These are phyloP conservation scores for Cyberlindnera mycetangii DNA, from an alignment of 805 yeast genomes.

Conservation along the genomic window DNA sequence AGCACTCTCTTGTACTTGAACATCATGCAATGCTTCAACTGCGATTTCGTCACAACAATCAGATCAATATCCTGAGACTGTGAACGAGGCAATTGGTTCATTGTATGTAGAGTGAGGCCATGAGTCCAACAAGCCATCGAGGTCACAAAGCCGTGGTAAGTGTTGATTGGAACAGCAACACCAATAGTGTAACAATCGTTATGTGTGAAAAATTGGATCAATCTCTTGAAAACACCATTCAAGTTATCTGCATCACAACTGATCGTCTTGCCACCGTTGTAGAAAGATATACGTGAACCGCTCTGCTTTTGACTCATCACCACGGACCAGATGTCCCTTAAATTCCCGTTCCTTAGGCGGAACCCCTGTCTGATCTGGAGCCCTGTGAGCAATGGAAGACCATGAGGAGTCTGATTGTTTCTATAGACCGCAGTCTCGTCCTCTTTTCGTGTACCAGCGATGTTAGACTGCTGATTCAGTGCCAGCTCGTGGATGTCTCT, in stretches of 20 bases:
- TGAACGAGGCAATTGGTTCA: conserved; percentile 33
- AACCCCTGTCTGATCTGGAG: conserved; percentile 62
- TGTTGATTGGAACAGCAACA: conserved; percentile 28
- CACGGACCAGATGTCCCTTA: conserved; percentile 71
- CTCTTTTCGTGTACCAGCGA: conserved; percentile 59
- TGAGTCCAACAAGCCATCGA: conserved; percentile 43
- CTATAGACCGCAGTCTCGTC: conserved; percentile 76
- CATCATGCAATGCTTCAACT: conserved; percentile 23
- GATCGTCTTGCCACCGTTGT: conserved; percentile 23
- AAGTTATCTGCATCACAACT: conserved; percentile 22
- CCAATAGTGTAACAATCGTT: conserved; percentile 28
- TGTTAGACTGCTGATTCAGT: conserved; percentile 59
- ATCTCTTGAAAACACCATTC: conserved; percentile 30
- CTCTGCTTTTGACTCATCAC: conserved; percentile 33
- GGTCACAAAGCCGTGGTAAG: conserved; percentile 36
- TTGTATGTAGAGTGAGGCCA: conserved; percentile 39
- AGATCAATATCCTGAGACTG: conserved; percentile 29
- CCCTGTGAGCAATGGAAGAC: conserved; percentile 66
- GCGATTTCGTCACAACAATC: conserved; percentile 29
- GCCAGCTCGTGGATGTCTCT: conserved; percentile 60
- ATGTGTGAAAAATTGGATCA: conserved; percentile 21
- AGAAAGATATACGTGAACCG: conserved; percentile 24
- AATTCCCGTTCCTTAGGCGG: conserved; percentile 68
- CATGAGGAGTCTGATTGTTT: conserved; percentile 71
- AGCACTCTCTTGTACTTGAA: conserved; percentile 32